Evolutionary conservation across 129 eudicot species (phyloP), one percentile per base, ranked within the genome.

Genomic region (Tanacetum coccineum): DNA sequence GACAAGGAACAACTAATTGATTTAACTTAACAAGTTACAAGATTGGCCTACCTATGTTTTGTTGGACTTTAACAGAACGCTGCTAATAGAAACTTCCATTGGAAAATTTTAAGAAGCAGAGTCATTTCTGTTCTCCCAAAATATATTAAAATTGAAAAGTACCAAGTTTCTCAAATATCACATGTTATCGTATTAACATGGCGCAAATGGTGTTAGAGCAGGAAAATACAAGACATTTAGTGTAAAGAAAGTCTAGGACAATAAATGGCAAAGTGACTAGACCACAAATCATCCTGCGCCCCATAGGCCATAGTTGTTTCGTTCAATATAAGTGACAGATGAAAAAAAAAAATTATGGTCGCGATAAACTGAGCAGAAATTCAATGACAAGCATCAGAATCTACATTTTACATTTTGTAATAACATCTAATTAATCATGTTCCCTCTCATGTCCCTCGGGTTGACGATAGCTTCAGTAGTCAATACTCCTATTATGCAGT

Each of bases 401-500:
- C 68, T 63, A 18, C 40, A 36, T 11, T 45, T 44, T 5, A 64
- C 18, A 11, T 64, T 45, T 44, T 64, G 13, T 64, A 13, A 3
- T 19, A 68, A 57, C 56, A 57, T 70, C 44, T 56, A 22, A 51
- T 14, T 56, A 40, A 7, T 42, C 25, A 68, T 42, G 14, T 54
- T 39, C 74, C 20, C 73, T 20, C 64, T 55, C 39, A 52, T 15
- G 25, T n/a, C n/a, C n/a, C n/a, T n/a, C n/a, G n/a, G n/a, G n/a
- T n/a, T n/a, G n/a, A n/a, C n/a, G n/a, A n/a, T n/a, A n/a, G n/a
- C n/a, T n/a, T n/a, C n/a, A n/a, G n/a, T n/a, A n/a, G n/a, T n/a
- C n/a, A n/a, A n/a, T n/a, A n/a, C n/a, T n/a, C n/a, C n/a, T n/a
- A n/a, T n/a, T n/a, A n/a, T n/a, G n/a, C n/a, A n/a, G n/a, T n/a